A percentile compares a stretch with the other conserved stretches of the same genome.
These are phyloP conservation scores for Pseudonitzschia multiseries DNA, from an alignment of 108 stramenopile genomes.

Conservation along the genomic window DNA sequence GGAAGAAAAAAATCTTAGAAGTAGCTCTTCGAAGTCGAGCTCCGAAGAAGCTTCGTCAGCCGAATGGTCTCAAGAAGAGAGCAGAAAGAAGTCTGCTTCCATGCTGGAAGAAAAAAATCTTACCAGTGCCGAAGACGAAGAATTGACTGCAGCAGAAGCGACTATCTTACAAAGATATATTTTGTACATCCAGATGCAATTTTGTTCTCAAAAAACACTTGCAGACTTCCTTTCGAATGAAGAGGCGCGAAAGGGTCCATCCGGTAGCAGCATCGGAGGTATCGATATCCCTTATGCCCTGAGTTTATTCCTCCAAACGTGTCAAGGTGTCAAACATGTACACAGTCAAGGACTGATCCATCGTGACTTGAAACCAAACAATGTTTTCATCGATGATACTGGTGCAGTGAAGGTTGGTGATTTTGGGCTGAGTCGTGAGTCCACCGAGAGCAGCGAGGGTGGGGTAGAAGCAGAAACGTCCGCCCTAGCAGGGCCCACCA, in stretches of 20 bases:
- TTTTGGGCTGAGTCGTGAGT: conserved; percentile 83
- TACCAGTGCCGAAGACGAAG: background rate
- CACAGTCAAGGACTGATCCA: conserved; percentile 92
- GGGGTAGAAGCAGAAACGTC: conserved; percentile 18
- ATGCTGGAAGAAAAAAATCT: conserved; percentile 6
- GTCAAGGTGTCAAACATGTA: conserved; percentile 90
- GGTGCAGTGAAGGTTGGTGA: conserved; percentile 86
- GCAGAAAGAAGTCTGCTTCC: conserved; percentile 15
- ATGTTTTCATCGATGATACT: conserved; percentile 80
- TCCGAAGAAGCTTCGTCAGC: no score
- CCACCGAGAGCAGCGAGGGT: conserved; percentile 29
- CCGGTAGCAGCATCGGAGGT: conserved; percentile 6
- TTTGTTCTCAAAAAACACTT: conserved; percentile 88
- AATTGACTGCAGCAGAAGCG: background rate
- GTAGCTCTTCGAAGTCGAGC: no score
- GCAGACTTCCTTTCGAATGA: conserved; percentile 71
- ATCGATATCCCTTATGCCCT: conserved; percentile 80
- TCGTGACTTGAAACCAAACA: conserved; percentile 92
- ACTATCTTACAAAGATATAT: conserved; percentile 42
- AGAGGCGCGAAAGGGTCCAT: conserved; percentile 53
- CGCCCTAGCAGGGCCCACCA: conserved; percentile 10
- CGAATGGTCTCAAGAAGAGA: conserved; percentile 19
- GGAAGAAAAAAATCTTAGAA: conserved; percentile 1
- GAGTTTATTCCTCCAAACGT: conserved; percentile 84
- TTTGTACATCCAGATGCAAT: conserved; percentile 98